Base-by-base conservation (phyloP, 2,329 filamentous ascomycete genomes). In the Hymenoscyphus infarciens region DNA sequence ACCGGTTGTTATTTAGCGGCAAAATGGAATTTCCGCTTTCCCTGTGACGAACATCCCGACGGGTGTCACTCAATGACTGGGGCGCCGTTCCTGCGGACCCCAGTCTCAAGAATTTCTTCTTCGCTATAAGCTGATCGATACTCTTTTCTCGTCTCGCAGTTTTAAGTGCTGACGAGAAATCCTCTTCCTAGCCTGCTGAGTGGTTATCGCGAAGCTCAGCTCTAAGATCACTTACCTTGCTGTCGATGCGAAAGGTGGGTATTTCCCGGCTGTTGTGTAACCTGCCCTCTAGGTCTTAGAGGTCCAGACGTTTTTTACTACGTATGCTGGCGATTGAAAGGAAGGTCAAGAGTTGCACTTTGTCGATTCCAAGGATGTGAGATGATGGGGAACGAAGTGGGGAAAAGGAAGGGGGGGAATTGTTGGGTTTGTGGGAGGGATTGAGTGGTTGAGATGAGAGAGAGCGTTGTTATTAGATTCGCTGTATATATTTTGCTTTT, bases 81-180 rank as follows among this genome's bases (percentile, higher is more conserved):
- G 39, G 39, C 29, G 29, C 31, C 27, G 27, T 15, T 19, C 15
- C 29, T 22, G 8, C 39, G 6, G 39, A 29, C 25, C n/a, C 58
- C 2, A 35, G 60, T 5, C 33, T 64, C 45, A 25, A 8, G 22
- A 5, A n/a, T 25, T 62, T 60, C 19, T 42, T 35, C 53, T 62
- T 60, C 22, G 16, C 49, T 5, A 25, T 38, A 54, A 59, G 61
- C 58, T 27, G 52, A 15, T 59, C 19, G 52, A 15, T 59, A 27
- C 25, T 27, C 25, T 27, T 27, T 27, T 27, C 25, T 27, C 25
- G 1, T 4, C 2, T 27, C 25, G 2, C 25, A 27, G 2, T 27
- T 27, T 27, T 4, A 25, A 27, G 29, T n/a, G 42, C 58, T 33
- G 8, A 56, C 59, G n/a, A n/a, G n/a, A n/a, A 7, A 31, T 52